phyloP scores from a whole-genome alignment of 345 rosid species.

The Fremontodendron californicum region DNA sequence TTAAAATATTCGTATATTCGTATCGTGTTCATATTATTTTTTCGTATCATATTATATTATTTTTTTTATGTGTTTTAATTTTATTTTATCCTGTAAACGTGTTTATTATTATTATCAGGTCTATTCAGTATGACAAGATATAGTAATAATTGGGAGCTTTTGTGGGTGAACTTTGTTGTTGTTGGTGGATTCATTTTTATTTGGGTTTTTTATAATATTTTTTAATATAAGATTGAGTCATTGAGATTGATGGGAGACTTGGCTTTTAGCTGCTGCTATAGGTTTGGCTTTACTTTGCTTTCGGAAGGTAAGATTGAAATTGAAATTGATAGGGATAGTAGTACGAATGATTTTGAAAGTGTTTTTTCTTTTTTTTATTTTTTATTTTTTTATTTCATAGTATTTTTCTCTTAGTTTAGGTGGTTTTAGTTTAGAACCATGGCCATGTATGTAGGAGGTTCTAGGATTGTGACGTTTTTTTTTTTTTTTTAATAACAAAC shows the following conservation, averaged over 20 bases:
- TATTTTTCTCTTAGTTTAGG: not conserved
- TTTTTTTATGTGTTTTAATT: too few relatives aligned
- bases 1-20: too few relatives aligned
- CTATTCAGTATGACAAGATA: not conserved
- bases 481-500: not conserved
- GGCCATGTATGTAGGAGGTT: slow-evolving; percentile 22
- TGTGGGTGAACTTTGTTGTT: slow-evolving; percentile 20
- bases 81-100: too few relatives aligned
- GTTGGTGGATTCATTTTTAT: slow-evolving; percentile 10
- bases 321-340: not conserved
- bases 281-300: not conserved
- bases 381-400: not conserved
- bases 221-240: not conserved
- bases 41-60: too few relatives aligned
- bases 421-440: slow-evolving; percentile 17
- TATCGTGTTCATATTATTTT: too few relatives aligned
- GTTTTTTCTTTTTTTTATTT: not conserved
- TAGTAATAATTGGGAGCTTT: slow-evolving; percentile 14
- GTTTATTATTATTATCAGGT: too few relatives aligned
- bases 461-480: slow-evolving; percentile 22
- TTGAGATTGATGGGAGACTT: slow-evolving; percentile 25
- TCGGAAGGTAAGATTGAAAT: not conserved
- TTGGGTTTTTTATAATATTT: not conserved
- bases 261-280: slow-evolving; percentile 30
- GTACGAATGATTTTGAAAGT: not conserved